These are phyloP conservation scores for Xylaria grammica DNA, from an alignment of 495 filamentous ascomycete species.

Conservation along the genomic window DNA sequence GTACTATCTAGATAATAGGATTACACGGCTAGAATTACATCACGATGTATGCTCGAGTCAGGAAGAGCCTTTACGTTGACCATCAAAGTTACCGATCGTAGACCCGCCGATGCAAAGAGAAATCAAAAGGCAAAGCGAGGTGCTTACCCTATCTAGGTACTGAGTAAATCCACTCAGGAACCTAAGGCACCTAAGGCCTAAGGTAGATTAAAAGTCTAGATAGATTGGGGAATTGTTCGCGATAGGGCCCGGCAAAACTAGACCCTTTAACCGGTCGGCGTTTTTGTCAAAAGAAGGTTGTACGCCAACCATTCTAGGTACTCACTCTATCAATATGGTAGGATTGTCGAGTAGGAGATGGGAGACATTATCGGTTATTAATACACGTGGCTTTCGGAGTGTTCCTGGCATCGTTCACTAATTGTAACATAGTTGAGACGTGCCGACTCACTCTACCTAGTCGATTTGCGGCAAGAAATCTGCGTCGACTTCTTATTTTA, in stretches of 20 bases:
- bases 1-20: no score
- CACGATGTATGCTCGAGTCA: no score
- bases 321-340: neutral
- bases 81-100: neutral
- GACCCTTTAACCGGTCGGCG: neutral
- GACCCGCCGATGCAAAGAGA: neutral
- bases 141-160: conserved; percentile 9
- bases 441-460: no score
- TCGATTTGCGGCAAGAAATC: neutral
- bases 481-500: neutral
- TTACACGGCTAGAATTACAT: no score
- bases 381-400: neutral
- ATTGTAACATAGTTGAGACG: conserved; percentile 4
- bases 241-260: conserved; percentile 8
- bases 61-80: no score
- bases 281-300: neutral
- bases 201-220: neutral
- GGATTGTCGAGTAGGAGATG: neutral
- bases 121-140: neutral
- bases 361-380: no score
- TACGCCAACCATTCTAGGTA: neutral
- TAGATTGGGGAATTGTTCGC: neutral
- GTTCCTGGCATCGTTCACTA: neutral
- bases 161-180: no score
- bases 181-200: no score